Percentiles rank a stretch among this genome's conserved stretches.
Evolutionary conservation across 192 early-diverging fungal species (phyloP).

Genomic region (Coemansia sp.): DNA sequence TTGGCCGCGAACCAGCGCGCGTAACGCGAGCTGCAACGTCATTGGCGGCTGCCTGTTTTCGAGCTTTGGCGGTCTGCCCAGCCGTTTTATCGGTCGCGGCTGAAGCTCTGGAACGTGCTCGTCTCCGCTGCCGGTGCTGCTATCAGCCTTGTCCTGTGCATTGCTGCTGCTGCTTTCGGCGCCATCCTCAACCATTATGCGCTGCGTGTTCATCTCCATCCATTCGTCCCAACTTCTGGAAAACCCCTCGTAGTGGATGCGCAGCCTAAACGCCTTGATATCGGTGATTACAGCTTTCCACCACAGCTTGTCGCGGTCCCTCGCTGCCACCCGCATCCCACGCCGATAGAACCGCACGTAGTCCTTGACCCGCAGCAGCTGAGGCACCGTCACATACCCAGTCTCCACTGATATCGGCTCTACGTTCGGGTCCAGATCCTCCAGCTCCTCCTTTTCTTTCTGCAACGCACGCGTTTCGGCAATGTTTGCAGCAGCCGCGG

Average conservation of each 20-base stretch:
- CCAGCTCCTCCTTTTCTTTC: background rate
- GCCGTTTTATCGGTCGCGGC: conserved; percentile 10
- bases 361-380: conserved; percentile 53
- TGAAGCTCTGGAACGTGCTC: background rate
- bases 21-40: conserved; percentile 36
- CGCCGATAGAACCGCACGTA: conserved; percentile 36
- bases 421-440: conserved; percentile 16
- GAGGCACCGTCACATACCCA: conserved; percentile 37
- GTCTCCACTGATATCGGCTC: conserved; percentile 42
- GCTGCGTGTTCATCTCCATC: conserved; percentile 70
- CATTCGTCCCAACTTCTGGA: conserved; percentile 61
- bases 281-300: conserved; percentile 58
- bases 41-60: conserved; percentile 27
- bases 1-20: conserved; percentile 16
- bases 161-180: background rate
- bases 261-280: conserved; percentile 59
- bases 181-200: conserved; percentile 43
- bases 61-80: conserved; percentile 32
- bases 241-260: conserved; percentile 63
- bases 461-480: background rate
- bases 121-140: background rate
- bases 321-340: conserved; percentile 55
- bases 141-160: background rate
- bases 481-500: background rate
- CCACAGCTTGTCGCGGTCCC: conserved; percentile 66